phyloP scores from a whole-genome alignment of 495 filamentous ascomycete species.

The Penicillium simplicissimum region DNA sequence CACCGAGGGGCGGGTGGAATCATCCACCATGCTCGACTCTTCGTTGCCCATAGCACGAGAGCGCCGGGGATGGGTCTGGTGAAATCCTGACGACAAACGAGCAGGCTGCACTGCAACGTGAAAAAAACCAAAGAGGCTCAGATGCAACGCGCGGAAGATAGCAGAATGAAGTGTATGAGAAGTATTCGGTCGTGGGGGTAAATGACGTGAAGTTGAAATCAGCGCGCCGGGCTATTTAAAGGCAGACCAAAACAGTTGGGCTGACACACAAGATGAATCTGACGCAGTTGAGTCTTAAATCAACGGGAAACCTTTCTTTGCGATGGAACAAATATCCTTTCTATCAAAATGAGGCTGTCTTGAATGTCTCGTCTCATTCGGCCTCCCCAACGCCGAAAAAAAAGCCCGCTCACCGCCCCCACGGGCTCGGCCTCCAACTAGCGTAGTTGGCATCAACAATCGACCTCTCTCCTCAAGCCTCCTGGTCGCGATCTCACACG shows the following conservation, averaged over 20 bases:
- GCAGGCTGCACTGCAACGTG: not conserved
- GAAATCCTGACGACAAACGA: conserved; percentile 26
- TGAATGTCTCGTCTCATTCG: not conserved
- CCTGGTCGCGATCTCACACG: not conserved
- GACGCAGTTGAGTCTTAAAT: not conserved
- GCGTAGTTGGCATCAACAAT: conserved; percentile 30
- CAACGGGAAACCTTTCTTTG: not conserved
- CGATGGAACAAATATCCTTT: conserved; percentile 3
- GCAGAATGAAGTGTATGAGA: not conserved
- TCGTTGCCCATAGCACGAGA: conserved; percentile 68
- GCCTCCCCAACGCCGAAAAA: not conserved
- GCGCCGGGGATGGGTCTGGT: conserved; percentile 26
- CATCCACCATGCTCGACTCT: conserved; percentile 60
- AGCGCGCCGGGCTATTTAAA: conserved; percentile 7
- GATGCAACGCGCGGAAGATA: not conserved
- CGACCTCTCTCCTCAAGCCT: not conserved
- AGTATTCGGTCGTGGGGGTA: conserved; percentile 3
- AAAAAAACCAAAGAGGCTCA: not conserved
- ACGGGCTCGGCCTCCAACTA: conserved; percentile 13
- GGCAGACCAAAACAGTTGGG: not conserved
- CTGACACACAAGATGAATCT: not conserved
- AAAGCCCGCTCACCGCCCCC: conserved; percentile 36
- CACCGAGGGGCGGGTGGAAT: conserved; percentile 61
- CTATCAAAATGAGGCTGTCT: conserved; percentile 7
- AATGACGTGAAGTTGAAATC: conserved; percentile 27